Base-by-base conservation (phyloP, 106 monocot species). In the Allium sativum region DNA sequence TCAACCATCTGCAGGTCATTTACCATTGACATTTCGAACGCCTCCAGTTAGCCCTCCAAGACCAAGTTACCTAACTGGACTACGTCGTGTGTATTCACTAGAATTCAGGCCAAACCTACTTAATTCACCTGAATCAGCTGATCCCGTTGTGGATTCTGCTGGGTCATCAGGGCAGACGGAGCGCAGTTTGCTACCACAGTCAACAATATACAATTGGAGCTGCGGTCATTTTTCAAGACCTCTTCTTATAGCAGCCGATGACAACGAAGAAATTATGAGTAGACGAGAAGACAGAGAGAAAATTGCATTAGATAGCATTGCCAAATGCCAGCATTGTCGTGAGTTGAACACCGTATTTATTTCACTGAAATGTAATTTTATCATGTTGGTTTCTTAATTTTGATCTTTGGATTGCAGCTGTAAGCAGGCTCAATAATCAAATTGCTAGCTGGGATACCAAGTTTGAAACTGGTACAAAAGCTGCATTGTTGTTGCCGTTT, bases 191-290 rank as follows among this genome's bases (percentile, higher is more conserved):
- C 87, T 91, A 51, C 96, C 91, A 51, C 90, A 91, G 48, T 96
- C 96, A 48, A 76, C 68, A 46, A 91, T 91, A 50, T 96, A 91
- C 78, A 91, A 76, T 60, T 96, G 96, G 96, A 96, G 91, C n/a
- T 91, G 91, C 79, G 87, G 96, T 50, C 96, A 96, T 77, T 96
- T 96, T 74, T 87, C 96, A 8, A 82, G 84, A 60, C 96, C 96
- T 50, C 91, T 91, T 70, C 79, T 96, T 64, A 87, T 82, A 44
- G 80, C 68, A 50, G 45, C 74, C 48, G 91, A 91, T 74, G 96
- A 96, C 22, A 91, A 84, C 63, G 96, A 84, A 51, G 90, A 96
- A 66, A 70, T 76, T 40, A 50, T 70, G 16, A 62, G 67, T 62
- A 79, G 73, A 69, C 79, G 96, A 72, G 87, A 96, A 68, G 79